phyloP scores from a whole-genome alignment of 768 basidiomycete species.

The Ramaria sp. region DNA sequence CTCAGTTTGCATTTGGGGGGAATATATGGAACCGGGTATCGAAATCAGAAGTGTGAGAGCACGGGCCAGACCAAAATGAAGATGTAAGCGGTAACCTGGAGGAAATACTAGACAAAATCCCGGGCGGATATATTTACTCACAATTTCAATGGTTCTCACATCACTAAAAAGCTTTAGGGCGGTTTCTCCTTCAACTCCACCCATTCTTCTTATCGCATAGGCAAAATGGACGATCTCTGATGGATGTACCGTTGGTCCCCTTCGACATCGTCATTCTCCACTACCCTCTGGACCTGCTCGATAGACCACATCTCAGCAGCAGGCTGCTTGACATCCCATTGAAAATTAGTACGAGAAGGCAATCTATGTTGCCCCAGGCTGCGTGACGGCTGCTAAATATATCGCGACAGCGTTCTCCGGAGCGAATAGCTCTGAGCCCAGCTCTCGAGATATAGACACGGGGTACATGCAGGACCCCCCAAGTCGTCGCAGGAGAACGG shows the following conservation, averaged over 20 bases:
- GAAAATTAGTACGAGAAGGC: constrained; percentile 20
- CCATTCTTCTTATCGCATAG: constrained; percentile 2
- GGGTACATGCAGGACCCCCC: too few species aligned
- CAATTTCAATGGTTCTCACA: too few species aligned
- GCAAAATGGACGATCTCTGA: constrained; percentile 5
- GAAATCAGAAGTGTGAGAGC: too few species aligned
- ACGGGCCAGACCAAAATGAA: too few species aligned
- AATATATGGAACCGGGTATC: too few species aligned
- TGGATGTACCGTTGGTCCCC: background rate
- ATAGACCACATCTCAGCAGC: background rate
- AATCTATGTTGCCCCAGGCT: constrained; percentile 20
- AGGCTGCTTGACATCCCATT: background rate
- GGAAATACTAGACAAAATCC: too few species aligned
- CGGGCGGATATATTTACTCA: too few species aligned
- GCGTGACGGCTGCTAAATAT: constrained; percentile 19
- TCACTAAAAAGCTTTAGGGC: too few species aligned
- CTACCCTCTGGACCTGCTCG: background rate
- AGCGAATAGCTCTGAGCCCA: constrained; percentile 6
- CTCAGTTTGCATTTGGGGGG: too few species aligned
- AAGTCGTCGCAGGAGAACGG: background rate
- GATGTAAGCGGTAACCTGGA: too few species aligned
- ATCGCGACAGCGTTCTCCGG: constrained; percentile 16
- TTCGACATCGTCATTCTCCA: background rate
- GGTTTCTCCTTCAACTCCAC: too few species aligned
- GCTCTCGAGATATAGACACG: background rate